A percentile compares a stretch with the other conserved stretches of the same genome.
Evolutionary conservation across 768 basidiomycete species (phyloP).

Genomic region (Tubosaeta sp.): DNA sequence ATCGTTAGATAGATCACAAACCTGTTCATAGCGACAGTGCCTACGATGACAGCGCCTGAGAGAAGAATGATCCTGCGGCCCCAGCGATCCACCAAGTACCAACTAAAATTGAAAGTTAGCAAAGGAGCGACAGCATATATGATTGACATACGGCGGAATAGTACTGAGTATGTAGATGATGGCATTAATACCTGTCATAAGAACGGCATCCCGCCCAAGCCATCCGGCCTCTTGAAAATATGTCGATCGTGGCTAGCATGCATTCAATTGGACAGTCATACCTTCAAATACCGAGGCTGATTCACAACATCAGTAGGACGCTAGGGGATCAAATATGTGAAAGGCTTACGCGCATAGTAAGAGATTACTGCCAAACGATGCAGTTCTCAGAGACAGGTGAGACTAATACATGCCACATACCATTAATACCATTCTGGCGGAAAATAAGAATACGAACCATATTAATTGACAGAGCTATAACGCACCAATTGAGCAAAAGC

Average conservation of each 20-base stretch:
- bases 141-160: conserved; percentile 69
- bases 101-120: conserved; percentile 42
- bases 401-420: conserved; percentile 36
- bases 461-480: conserved; percentile 7
- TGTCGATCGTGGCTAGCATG: conserved; percentile 3
- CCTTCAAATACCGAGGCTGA: conserved; percentile 89
- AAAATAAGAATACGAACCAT: conserved; percentile 1
- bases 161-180: conserved; percentile 77
- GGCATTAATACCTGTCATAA: conserved; percentile 95
- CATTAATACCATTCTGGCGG: conserved; percentile 87
- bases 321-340: background rate
- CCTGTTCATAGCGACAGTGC: conserved; percentile 22
- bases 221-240: conserved; percentile 77
- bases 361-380: conserved; percentile 65
- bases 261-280: conserved; percentile 26
- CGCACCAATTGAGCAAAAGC: conserved; percentile 91
- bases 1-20: conserved; percentile 3
- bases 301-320: conserved; percentile 7
- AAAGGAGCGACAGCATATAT: conserved; percentile 1
- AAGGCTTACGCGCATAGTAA: conserved; percentile 81
- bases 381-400: conserved; percentile 6
- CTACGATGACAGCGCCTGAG: conserved; percentile 75
- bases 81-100: conserved; percentile 92
- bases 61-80: conserved; percentile 85
- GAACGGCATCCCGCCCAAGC: conserved; percentile 87